These are phyloP conservation scores for Lophiotrema nucula DNA, from an alignment of 495 filamentous ascomycete genomes.

Conservation along the genomic window DNA sequence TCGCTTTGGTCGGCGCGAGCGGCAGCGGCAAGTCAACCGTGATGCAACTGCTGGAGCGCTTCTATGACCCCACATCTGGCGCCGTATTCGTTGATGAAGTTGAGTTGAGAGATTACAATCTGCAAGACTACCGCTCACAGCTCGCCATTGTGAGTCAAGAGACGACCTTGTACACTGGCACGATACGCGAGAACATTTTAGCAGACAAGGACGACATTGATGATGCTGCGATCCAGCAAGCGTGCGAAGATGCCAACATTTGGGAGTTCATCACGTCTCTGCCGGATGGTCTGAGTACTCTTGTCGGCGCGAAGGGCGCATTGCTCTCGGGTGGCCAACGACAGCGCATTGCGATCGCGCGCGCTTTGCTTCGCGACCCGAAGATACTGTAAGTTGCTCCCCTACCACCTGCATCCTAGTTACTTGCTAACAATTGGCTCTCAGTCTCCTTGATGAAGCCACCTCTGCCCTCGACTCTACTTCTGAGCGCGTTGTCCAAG, in stretches of 20 bases:
- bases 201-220: constrained; percentile 58
- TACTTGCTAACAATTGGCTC: too few species aligned
- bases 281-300: constrained; percentile 42
- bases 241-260: constrained; percentile 86
- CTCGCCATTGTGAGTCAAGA: constrained; percentile 84
- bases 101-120: constrained; percentile 26
- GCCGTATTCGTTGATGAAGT: constrained; percentile 31
- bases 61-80: constrained; percentile 36
- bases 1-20: constrained; percentile 37
- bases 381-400: constrained; percentile 55
- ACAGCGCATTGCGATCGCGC: constrained; percentile 46
- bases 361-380: constrained; percentile 65
- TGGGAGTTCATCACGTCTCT: constrained; percentile 71
- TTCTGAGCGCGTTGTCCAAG: constrained; percentile 77
- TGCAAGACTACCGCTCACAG: constrained; percentile 60
- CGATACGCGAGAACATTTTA: constrained; percentile 78
- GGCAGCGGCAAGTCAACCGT: constrained; percentile 39
- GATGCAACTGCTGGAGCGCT: constrained; percentile 37
- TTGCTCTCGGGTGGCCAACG: constrained; percentile 45
- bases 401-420: too few species aligned
- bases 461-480: constrained; percentile 87
- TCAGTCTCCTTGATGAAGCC: constrained; percentile 75
- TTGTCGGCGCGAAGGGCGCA: constrained; percentile 42
- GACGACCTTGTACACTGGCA: constrained; percentile 82
- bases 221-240: constrained; percentile 68